Base-by-base conservation (phyloP, 768 basidiomycete species). In the Sarcomyxa edulis region DNA sequence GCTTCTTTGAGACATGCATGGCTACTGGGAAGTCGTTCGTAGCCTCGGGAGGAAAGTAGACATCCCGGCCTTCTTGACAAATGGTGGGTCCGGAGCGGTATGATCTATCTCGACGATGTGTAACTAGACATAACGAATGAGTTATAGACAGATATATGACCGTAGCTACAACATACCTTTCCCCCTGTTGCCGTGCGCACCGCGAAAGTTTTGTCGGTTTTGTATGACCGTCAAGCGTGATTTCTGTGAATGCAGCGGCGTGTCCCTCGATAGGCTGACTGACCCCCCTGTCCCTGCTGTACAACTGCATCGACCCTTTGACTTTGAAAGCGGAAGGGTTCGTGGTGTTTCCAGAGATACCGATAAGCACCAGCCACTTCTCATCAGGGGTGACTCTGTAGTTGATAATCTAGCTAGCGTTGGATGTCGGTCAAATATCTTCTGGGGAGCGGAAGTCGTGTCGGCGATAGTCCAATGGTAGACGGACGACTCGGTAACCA, bases 41-140 rank as follows among this genome's bases (percentile, higher is more conserved):
- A 5, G 96, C 96, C 60, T 99, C 96, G 1, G 94, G 84, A 37
- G 96, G 96, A 77, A 98, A 99, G 71, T 94, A 99, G 24, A 99
- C 95, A 50, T 99, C 96, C 44, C 94, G 8, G 89, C 89, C 65
- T 96, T 98, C 76, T 99, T 99, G 24, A 76, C 75, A 69, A 96
- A 99, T 6, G 84, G 85, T 12, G 94, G 86, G 52, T 95, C 89
- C 5, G 91, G 82, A 7, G 89, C 85, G 43, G 83, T 76, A 62
- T 98, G 96, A 59, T 98, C 96, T 54, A 99, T 95, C 63, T 99
- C 92, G 42, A 98, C 96, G 35, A 99, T 78, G 64, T 99, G 96
- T 32, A 99, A 84, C 96, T 98, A 50, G 5, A 44, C 39, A 27
- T 10, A 26, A 22, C 5, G 23, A 14, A 36, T 7, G 42, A 42